Conservation (phyloP, 2,329 filamentous ascomycete species). For the Cladosporium sp. region DNA sequence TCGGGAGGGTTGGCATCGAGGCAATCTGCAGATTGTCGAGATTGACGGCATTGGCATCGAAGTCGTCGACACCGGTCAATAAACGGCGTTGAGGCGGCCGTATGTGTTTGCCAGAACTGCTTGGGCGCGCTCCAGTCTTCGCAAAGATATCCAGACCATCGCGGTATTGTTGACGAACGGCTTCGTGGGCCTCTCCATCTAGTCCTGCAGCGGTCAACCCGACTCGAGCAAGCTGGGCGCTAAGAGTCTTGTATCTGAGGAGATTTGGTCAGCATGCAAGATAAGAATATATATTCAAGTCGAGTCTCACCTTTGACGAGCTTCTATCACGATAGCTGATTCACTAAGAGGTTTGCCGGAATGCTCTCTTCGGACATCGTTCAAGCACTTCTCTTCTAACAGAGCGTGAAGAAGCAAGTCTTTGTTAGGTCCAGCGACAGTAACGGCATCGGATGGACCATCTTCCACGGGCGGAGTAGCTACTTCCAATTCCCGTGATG, state of each 20-base stretch:
- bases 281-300: neutral
- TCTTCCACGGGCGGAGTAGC: constrained; percentile 9
- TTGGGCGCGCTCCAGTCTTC: neutral
- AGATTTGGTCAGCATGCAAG: constrained; percentile 20
- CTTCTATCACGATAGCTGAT: constrained; percentile 9
- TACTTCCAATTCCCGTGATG: constrained; percentile 2
- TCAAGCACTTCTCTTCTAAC: constrained; percentile 46
- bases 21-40: constrained; percentile 3
- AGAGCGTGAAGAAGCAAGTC: constrained; percentile 48
- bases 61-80: neutral
- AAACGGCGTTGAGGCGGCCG: constrained; percentile 4
- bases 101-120: neutral
- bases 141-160: constrained; percentile 39
- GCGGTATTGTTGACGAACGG: constrained; percentile 39
- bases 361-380: constrained; percentile 39
- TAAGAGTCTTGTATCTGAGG: constrained; percentile 41
- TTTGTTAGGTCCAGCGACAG: constrained; percentile 21
- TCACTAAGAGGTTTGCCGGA: constrained; percentile 9
- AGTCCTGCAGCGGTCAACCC: constrained; percentile 41
- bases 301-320: neutral
- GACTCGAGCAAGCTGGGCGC: constrained; percentile 38
- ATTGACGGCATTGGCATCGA: neutral
- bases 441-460: constrained; percentile 1
- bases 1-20: neutral
- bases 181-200: constrained; percentile 37